Evolutionary conservation across 2,329 filamentous ascomycete genomes (phyloP).

Genomic region (Seiridium cupressi): DNA sequence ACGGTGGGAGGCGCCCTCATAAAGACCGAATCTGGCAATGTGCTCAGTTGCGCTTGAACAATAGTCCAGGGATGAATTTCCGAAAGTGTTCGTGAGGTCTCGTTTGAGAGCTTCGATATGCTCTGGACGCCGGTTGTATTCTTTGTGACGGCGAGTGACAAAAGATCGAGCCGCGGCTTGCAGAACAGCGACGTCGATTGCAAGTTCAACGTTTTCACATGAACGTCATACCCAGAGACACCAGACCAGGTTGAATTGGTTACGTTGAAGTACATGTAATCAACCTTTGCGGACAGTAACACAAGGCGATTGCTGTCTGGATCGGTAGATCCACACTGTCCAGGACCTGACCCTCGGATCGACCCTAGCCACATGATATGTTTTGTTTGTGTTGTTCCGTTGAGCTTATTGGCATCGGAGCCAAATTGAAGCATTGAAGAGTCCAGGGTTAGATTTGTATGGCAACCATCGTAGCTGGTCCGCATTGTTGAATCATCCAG

Average conservation of each 20-base stretch:
- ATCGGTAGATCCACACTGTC: not conserved
- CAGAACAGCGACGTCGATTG: not conserved
- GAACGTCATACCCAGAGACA: not conserved
- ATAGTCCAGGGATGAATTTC: not conserved
- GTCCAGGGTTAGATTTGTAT: not conserved
- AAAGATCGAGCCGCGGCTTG: not conserved
- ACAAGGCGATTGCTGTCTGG: slow-evolving; percentile 2
- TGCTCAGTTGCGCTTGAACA: not conserved
- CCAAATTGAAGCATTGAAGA: not conserved
- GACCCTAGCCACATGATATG: not conserved
- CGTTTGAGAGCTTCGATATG: not conserved
- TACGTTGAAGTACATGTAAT: not conserved
- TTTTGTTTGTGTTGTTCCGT: not conserved
- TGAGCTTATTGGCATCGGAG: not conserved
- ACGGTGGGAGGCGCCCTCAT: not conserved
- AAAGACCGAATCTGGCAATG: not conserved
- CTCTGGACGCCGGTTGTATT: not conserved
- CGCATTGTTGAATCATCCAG: not conserved
- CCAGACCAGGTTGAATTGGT: not conserved
- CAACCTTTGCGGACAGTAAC: not conserved
- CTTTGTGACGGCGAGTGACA: not conserved
- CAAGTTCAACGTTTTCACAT: not conserved
- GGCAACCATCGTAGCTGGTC: not conserved
- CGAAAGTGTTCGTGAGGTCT: not conserved
- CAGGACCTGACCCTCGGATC: not conserved